Conservation (phyloP, 2,329 filamentous ascomycete species). For the Cladosporium sp. region DNA sequence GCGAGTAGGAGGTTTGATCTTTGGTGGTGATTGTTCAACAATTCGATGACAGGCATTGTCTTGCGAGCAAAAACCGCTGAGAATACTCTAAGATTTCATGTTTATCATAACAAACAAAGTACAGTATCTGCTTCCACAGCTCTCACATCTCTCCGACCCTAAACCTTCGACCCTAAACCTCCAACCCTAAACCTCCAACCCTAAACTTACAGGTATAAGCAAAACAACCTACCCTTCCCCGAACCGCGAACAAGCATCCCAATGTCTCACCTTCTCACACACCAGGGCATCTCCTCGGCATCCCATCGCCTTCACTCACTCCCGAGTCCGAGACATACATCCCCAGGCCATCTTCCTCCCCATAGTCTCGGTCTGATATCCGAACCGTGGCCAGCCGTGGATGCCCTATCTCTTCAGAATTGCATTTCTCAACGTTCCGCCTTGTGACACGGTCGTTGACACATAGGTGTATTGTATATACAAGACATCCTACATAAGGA, state of each 20-base stretch:
- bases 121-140: background rate
- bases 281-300: background rate
- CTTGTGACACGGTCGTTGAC: background rate
- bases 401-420: slow-evolving; percentile 5
- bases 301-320: background rate
- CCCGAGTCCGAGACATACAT: slow-evolving; percentile 8
- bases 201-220: background rate
- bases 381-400: background rate
- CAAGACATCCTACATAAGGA: background rate
- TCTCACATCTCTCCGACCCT: background rate
- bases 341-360: background rate
- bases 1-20: background rate
- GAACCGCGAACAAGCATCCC: background rate
- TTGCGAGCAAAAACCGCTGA: background rate
- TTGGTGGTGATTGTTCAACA: background rate
- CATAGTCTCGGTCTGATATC: background rate
- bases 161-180: background rate
- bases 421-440: background rate
- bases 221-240: background rate
- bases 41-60: background rate
- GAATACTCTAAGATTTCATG: background rate
- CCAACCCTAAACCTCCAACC: background rate
- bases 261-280: slow-evolving; percentile 1
- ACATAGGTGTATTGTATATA: background rate
- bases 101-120: background rate